Base-by-base conservation (phyloP, 176 grass and related monocot genomes). In the Hyparrhenia diplandra region DNA sequence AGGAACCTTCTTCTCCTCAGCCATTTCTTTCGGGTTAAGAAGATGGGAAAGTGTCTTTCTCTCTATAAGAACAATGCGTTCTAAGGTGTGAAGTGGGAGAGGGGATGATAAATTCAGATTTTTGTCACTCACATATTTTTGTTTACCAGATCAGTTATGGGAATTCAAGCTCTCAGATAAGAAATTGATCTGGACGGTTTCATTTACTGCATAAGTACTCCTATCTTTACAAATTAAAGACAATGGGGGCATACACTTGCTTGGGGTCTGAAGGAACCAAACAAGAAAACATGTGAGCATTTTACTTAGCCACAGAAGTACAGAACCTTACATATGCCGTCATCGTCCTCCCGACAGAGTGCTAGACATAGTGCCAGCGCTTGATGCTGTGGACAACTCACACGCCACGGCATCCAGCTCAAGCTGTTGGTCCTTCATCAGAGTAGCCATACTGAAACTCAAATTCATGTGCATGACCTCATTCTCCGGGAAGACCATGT, bases 321-420 rank as follows among this genome's bases (percentile, higher is more conserved):
- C 52, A 57, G 8, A 23, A 21, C 20, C 52, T 28, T 13, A 60
- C 16, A 45, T 21, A 52, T 16, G 29, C 31, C 8, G 10, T 82
- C 27, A 82, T 27, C 80, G 73, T 74, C 69, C 69, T 64, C 58
- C 69, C 4, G 69, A 82, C 40, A 82, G 57, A 36, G 69, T 73
- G 71, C 51, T 81, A 30, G 78, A 81, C 65, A 81, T 59, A 10
- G 67, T 71, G 20, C 66, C 79, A 58, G 42, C 20, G 70, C 80
- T 83, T 65, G 80, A 65, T 13, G 80, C 13, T 8, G 55, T 47
- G 20, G 58, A 52, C 58, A 47, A 21, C n/a, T 61, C 58, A 61
- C 54, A 82, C 40, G 13, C 40, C 41, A 37, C 7, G 64, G 79
- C 69, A 74, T 64, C 70, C 42, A 31, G 58, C 41, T 49, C 29